These are phyloP conservation scores for Ogataea salicorniae DNA, from an alignment of 805 yeast species.

Conservation along the genomic window DNA sequence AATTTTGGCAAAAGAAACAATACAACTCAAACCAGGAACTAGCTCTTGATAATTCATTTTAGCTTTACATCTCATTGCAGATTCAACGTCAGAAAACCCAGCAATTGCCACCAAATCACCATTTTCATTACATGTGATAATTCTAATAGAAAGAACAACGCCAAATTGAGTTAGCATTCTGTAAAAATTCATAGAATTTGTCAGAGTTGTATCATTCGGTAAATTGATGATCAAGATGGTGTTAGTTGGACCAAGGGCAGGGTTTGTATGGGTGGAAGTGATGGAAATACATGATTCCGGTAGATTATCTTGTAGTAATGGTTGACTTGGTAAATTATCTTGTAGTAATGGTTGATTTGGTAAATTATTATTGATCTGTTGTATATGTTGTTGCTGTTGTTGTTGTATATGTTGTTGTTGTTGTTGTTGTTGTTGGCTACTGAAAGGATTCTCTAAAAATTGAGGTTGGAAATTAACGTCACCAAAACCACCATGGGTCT, in stretches of 20 bases:
- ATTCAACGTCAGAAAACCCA: slow-evolving; percentile 65
- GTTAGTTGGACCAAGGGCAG: slow-evolving; percentile 69
- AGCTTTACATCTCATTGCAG: slow-evolving; percentile 76
- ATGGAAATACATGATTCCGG: slow-evolving; percentile 54
- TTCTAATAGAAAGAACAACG: slow-evolving; percentile 51
- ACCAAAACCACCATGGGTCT: slow-evolving; percentile 29
- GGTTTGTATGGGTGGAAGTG: slow-evolving; percentile 69
- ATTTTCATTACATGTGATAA: slow-evolving; percentile 39
- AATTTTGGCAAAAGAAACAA: slow-evolving; percentile 81
- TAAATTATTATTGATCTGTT: neutral
- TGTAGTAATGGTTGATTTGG: slow-evolving; percentile 29
- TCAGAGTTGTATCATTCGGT: slow-evolving; percentile 40
- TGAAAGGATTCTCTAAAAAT: slow-evolving; percentile 10
- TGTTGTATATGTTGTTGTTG: slow-evolving; percentile 1
- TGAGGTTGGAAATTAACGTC: slow-evolving; percentile 6
- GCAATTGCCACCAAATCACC: slow-evolving; percentile 49
- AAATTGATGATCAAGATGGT: slow-evolving; percentile 75
- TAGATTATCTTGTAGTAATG: slow-evolving; percentile 48
- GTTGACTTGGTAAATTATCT: slow-evolving; percentile 24
- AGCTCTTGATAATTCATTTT: slow-evolving; percentile 78
- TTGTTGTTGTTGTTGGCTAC: slow-evolving; percentile 2
- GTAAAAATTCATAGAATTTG: slow-evolving; percentile 50
- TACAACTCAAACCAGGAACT: slow-evolving; percentile 68
- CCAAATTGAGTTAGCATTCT: slow-evolving; percentile 59
- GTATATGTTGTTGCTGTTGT: slow-evolving; percentile 4